Base-by-base conservation (phyloP, 106 monocot genomes). In the Apostasia ramifera region DNA sequence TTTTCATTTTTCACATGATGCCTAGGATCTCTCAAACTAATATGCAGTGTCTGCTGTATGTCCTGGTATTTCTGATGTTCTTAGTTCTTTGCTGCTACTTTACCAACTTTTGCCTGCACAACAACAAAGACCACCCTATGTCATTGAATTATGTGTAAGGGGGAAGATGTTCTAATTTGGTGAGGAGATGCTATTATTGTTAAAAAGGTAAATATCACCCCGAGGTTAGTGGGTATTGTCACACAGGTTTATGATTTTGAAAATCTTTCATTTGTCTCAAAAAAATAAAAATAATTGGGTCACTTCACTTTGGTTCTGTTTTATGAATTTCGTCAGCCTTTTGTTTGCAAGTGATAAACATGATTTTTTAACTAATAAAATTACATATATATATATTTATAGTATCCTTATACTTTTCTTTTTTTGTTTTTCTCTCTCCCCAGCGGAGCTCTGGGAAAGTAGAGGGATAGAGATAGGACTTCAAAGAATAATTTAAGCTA, bases 81-180 rank as follows among this genome's bases (percentile, higher is more conserved):
- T 45, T 42, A 73, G 8, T 73, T 64, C 55, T 73, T 73, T 6
- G 44, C 62, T 43, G 72, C 63, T 63, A 53, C 8, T 64, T 73
- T 73, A 43, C 54, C 43, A n/a, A n/a, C 63, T 64, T 73, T 73
- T 1, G 53, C 73, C 73, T 73, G 63, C 63, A 55, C 6, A 3
- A 64, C 26, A 45, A 9, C 55, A 47, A 41, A 69, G 5, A 56
- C 42, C 9, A 53, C 14, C 8, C 8, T 8, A 64, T n/a, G 4
- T 41, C 4, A 66, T 50, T 40, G 2, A 5, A 14, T 11, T 26
- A n/a, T 4, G 5, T 14, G n/a, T 57, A 4, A 5, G 26, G 26
- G 26, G 26, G 26, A 26, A 26, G 26, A 26, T 26, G 26, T 26
- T 26, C 26, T 26, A 26, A 26, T 26, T 26, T 26, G 26, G 26